These are phyloP conservation scores for Colletotrichum limetticola DNA, from an alignment of 2,329 filamentous ascomycete genomes.

Conservation along the genomic window DNA sequence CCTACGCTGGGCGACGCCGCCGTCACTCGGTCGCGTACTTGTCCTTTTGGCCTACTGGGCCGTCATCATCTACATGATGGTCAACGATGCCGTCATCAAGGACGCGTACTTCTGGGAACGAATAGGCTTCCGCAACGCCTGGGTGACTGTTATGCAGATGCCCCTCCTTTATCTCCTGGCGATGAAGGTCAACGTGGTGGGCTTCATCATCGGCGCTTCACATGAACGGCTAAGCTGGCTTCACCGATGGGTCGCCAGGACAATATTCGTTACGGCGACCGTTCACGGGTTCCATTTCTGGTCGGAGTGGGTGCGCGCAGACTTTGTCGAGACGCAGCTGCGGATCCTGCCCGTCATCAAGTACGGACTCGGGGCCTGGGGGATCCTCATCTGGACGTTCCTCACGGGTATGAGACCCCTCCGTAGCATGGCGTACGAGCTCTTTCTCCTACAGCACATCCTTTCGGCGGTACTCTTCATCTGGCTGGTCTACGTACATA, in stretches of 20 bases:
- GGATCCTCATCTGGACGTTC: conserved; percentile 72
- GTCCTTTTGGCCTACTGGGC: conserved; percentile 68
- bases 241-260: conserved; percentile 77
- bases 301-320: conserved; percentile 68
- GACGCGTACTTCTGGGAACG: conserved; percentile 72
- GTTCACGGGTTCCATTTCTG: conserved; percentile 79
- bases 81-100: conserved; percentile 56
- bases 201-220: conserved; percentile 69
- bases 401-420: conserved; percentile 72
- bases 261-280: conserved; percentile 74
- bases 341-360: conserved; percentile 62
- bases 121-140: conserved; percentile 74
- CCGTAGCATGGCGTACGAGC: conserved; percentile 73
- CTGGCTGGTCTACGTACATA: conserved; percentile 71
- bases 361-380: conserved; percentile 76
- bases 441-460: conserved; percentile 77
- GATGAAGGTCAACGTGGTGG: conserved; percentile 69
- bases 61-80: conserved; percentile 68
- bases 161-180: conserved; percentile 72
- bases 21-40: conserved; percentile 66
- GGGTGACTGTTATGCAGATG: conserved; percentile 73
- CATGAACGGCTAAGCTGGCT: conserved; percentile 80
- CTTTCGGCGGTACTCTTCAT: conserved; percentile 70
- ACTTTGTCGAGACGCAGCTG: conserved; percentile 69
- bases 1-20: conserved; percentile 67